A percentile compares a stretch with the other conserved stretches of the same genome.
Evolutionary conservation across 352 stramenopile species (phyloP).

Genomic region (Blastocystis hominis): DNA sequence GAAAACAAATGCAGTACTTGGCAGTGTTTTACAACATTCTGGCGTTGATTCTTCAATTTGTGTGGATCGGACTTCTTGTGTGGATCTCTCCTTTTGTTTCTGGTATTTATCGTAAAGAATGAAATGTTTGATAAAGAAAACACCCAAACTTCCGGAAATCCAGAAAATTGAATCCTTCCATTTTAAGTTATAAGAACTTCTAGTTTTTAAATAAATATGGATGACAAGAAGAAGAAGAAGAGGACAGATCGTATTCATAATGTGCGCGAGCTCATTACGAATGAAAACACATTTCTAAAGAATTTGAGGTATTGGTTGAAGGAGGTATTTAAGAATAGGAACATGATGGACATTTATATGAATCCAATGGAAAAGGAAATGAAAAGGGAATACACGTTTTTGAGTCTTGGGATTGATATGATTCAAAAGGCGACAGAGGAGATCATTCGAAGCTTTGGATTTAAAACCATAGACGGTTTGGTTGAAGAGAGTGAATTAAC

Average conservation of each 20-base stretch:
- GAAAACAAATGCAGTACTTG: not conserved
- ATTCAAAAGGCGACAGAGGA: not conserved
- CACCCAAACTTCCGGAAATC: not conserved
- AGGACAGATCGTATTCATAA: not conserved
- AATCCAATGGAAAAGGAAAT: conserved; percentile 12
- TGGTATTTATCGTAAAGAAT: not conserved
- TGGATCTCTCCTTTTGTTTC: not conserved
- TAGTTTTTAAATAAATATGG: not conserved
- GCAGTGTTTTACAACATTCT: not conserved
- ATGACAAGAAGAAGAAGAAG: conserved; percentile 35
- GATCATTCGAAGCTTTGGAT: not conserved
- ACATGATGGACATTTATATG: not conserved
- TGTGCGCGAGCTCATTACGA: not conserved
- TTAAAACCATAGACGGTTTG: not conserved
- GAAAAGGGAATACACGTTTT: not conserved
- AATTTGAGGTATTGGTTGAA: not conserved
- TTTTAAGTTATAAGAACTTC: not conserved
- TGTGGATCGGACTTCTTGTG: not conserved
- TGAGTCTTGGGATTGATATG: conserved; percentile 9
- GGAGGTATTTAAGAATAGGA: not conserved
- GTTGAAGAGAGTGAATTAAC: not conserved
- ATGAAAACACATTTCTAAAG: not conserved
- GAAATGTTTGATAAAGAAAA: not conserved
- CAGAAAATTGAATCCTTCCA: not conserved
- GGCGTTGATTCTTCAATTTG: not conserved